phyloP scores from a whole-genome alignment of 2,329 filamentous ascomycete genomes.

The Grosmannia serpens region DNA sequence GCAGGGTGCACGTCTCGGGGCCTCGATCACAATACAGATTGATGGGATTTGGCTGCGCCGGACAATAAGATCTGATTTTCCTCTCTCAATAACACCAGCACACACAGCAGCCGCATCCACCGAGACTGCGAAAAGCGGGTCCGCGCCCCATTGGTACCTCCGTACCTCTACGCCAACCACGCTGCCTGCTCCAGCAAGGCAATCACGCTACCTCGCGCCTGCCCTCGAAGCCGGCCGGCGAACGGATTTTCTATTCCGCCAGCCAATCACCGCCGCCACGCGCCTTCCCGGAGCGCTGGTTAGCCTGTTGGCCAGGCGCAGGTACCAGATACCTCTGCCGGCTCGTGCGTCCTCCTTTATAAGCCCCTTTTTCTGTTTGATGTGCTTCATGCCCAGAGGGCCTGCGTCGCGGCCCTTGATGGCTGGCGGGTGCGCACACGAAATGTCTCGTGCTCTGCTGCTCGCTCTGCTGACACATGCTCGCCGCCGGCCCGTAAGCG shows the following conservation, averaged over 20 bases:
- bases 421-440: too few species aligned
- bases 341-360: neutral
- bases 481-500: neutral
- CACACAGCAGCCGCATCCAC: slow-evolving; percentile 9
- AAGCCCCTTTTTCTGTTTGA: neutral
- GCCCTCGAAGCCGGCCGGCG: slow-evolving; percentile 2
- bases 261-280: slow-evolving; percentile 9
- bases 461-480: neutral
- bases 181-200: neutral
- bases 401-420: neutral
- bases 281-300: slow-evolving; percentile 4
- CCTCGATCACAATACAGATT: neutral
- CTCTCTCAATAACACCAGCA: slow-evolving; percentile 16
- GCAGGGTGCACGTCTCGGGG: neutral
- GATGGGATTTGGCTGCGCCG: slow-evolving; percentile 9
- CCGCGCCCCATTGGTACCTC: neutral
- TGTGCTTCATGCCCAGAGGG: neutral
- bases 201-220: neutral
- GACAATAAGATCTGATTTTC: slow-evolving; percentile 14
- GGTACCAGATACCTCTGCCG: slow-evolving; percentile 9
- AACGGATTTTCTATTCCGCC: slow-evolving; percentile 11
- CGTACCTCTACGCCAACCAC: slow-evolving; percentile 2
- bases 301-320: neutral
- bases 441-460: too few species aligned
- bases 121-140: slow-evolving; percentile 5